Evolutionary conservation across 768 basidiomycete genomes (phyloP), one percentile per base, ranked within the genome.

Genomic region (Suillus clintonianus): DNA sequence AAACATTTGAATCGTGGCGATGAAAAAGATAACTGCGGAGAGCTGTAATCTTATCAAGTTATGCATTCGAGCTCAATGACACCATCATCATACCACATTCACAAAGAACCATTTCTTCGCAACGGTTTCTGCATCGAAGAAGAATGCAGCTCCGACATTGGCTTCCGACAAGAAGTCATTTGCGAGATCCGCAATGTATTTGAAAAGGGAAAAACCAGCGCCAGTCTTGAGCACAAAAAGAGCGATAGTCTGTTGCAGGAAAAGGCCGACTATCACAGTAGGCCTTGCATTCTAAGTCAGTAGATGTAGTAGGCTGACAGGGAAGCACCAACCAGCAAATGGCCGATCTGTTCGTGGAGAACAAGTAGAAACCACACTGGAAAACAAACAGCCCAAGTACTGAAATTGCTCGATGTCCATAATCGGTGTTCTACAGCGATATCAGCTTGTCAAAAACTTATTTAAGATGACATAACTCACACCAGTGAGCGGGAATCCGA

Each of bases 1-100:
- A 77, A 93, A 75, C 91, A 95, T 94, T 76, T 95, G 93, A 61
- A 95, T 86, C 67, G 93, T 90, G 32, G 95, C 94, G 68, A 97
- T 86, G 83, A 97, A 97, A 83, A 97, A 97, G 72, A 97, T 93
- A 75, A 97, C 91, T 22, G 89, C 84, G 11, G 84, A 71, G 45
- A 95, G 85, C 85, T 91, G 70, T 30, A 32, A 42, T 19, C 19
- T 15, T 2, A 39, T 57, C 17, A 41, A 17, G 9, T 41, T 27
- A 56, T 5, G 17, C 37, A 27, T 57, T 39, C 56, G 24, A 24
- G 10, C 10, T 3, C 30, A 47, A 62, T 62, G 34, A 24, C 42
- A 27, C 17, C 3, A 57, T 37, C 15, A 1, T 4, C 85, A 59
- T 69, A 89, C 89, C 59, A 86, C 88, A 74, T 90, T 91, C 65